A percentile compares a stretch with the other conserved stretches of the same genome.
Evolutionary conservation across 176 grass and related monocot genomes (phyloP).

Genomic region (Zizania latifolia): DNA sequence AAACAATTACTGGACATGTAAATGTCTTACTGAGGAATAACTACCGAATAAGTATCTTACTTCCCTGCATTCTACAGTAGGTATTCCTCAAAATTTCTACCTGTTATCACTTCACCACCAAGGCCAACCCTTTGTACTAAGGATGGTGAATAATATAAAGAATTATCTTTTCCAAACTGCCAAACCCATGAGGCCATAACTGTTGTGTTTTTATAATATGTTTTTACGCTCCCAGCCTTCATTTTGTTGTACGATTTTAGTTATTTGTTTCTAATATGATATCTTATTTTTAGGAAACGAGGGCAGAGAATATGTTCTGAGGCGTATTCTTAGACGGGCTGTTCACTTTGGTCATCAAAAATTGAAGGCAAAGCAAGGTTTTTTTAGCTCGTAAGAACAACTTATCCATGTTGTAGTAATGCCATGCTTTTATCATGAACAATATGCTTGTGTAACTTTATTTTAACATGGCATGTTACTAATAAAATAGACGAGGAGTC

Average conservation of each 20-base stretch:
- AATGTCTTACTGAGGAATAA: not conserved
- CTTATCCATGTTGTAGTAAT: not conserved
- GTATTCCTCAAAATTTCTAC: not conserved
- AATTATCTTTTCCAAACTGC: not conserved
- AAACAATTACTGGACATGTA: not conserved
- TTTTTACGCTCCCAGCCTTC: not conserved
- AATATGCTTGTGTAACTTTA: not conserved
- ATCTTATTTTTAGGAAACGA: conserved; percentile 65
- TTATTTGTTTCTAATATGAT: not conserved
- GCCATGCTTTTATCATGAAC: not conserved
- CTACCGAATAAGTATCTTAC: not conserved
- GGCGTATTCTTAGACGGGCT: conserved; percentile 85
- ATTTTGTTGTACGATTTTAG: not conserved
- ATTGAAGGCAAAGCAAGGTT: conserved; percentile 64
- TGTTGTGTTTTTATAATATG: not conserved
- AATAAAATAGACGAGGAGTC: not conserved
- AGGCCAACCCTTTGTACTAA: not conserved
- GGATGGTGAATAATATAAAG: not conserved
- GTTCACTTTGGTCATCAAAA: conserved; percentile 90
- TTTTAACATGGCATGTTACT: not conserved
- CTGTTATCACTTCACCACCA: not conserved
- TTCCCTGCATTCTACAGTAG: not conserved
- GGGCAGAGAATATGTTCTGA: conserved; percentile 92
- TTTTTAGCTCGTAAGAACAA: conserved; percentile 74
- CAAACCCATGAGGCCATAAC: not conserved